Percentiles rank a stretch among this genome's conserved stretches.
Conservation (phyloP, 2,329 filamentous ascomycete species). For the Dactylonectria estremocensis region DNA sequence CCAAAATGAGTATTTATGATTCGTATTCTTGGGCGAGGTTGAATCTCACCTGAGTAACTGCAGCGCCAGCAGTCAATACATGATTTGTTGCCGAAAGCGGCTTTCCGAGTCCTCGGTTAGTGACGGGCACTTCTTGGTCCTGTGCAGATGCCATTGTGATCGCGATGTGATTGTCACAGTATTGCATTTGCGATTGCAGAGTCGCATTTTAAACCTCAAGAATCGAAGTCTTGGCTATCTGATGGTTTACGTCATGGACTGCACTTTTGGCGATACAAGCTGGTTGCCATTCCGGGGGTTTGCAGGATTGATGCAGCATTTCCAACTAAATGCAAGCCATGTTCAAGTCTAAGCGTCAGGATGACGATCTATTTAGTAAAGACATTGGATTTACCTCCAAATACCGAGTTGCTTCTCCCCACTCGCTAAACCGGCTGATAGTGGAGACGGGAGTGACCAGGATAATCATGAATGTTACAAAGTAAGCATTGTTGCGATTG, state of each 20-base stretch:
- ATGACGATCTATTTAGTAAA: constrained; percentile 33
- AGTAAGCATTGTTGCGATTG: too few species aligned
- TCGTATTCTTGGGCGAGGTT: accelerated
- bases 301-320: neutral
- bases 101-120: constrained; percentile 57
- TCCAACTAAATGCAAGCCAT: neutral
- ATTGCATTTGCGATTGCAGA: constrained; percentile 22
- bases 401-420: neutral
- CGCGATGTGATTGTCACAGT: constrained; percentile 21
- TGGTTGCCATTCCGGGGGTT: neutral
- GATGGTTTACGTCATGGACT: constrained; percentile 38
- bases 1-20: neutral
- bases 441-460: neutral
- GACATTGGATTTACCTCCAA: constrained; percentile 2
- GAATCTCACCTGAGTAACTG: constrained; percentile 66
- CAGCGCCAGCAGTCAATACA: constrained; percentile 73
- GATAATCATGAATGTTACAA: too few species aligned
- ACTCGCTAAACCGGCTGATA: neutral
- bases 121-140: constrained; percentile 26
- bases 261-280: neutral
- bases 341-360: constrained; percentile 29
- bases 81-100: constrained; percentile 69
- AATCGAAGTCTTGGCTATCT: neutral
- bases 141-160: constrained; percentile 30
- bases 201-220: constrained; percentile 7